These are phyloP conservation scores for Chalaropsis thielavioides DNA, from an alignment of 2,329 filamentous ascomycete species.

Conservation along the genomic window DNA sequence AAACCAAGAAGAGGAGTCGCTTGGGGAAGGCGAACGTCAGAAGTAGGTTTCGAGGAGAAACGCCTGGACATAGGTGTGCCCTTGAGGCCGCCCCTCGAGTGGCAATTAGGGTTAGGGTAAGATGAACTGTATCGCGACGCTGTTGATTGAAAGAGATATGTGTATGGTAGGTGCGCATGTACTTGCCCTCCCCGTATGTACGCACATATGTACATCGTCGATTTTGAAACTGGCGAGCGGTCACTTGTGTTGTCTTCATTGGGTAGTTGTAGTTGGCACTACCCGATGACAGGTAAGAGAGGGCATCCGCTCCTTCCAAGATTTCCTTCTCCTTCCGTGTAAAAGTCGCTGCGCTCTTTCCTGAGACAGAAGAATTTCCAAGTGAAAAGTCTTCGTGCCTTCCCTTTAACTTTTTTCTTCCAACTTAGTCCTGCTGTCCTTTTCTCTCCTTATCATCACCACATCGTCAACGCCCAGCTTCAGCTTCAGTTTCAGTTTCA, in stretches of 20 bases:
- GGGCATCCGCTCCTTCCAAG: background rate
- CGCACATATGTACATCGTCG: background rate
- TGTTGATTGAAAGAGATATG: background rate
- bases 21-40: conserved; percentile 7
- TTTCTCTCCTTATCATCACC: conserved; percentile 25
- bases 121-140: background rate
- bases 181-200: background rate
- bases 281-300: background rate
- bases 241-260: background rate
- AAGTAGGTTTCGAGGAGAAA: conserved; percentile 14
- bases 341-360: background rate
- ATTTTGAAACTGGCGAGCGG: background rate
- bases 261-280: background rate
- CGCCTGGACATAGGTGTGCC: background rate
- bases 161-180: background rate
- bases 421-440: conserved; percentile 22
- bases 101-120: background rate
- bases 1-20: conserved; percentile 8
- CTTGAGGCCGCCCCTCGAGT: background rate
- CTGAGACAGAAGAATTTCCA: background rate
- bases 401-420: background rate
- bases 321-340: background rate
- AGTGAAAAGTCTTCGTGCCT: background rate
- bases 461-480: background rate
- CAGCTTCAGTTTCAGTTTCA: background rate